phyloP scores from a whole-genome alignment of 1,284 basidiomycete species.

The Pisolithus thermaeus region DNA sequence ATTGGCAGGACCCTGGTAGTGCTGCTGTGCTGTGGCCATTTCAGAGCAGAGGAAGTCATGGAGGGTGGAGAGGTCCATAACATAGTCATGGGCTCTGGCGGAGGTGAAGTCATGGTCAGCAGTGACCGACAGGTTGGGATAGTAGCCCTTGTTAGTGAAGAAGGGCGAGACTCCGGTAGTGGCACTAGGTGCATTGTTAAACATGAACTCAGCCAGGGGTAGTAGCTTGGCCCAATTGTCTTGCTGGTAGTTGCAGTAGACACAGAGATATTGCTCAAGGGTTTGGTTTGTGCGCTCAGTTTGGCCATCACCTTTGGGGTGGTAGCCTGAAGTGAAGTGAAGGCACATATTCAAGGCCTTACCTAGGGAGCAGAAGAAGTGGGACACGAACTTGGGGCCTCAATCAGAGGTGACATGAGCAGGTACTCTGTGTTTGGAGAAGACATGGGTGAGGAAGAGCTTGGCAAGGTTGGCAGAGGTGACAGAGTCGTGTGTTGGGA shows the following conservation, averaged over 20 bases:
- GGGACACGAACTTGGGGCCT: neutral
- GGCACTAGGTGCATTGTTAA: conserved; percentile 1
- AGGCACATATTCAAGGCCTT: neutral
- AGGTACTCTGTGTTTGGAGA: neutral
- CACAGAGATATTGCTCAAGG: conserved; percentile 19
- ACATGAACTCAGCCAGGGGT: conserved; percentile 13
- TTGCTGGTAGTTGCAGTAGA: conserved; percentile 32
- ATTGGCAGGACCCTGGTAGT: no score
- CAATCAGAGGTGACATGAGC: neutral
- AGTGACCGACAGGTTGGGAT: no score
- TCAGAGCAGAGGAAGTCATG: no score
- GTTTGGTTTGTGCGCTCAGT: neutral
- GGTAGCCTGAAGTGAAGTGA: neutral
- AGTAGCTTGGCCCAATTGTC: conserved; percentile 34
- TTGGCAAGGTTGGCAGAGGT: no score
- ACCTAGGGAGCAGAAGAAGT: neutral
- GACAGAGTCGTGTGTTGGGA: no score
- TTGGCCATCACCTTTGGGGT: neutral
- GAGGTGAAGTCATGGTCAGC: no score
- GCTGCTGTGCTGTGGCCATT: no score
- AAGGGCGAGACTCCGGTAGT: conserved; percentile 14
- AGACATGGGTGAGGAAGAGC: neutral
- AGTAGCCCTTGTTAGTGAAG: neutral
- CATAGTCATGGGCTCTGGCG: no score
- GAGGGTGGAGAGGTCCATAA: no score